These are phyloP conservation scores for Emmonsiellopsis sp. DNA, from an alignment of 2,329 filamentous ascomycete genomes.

Conservation along the genomic window DNA sequence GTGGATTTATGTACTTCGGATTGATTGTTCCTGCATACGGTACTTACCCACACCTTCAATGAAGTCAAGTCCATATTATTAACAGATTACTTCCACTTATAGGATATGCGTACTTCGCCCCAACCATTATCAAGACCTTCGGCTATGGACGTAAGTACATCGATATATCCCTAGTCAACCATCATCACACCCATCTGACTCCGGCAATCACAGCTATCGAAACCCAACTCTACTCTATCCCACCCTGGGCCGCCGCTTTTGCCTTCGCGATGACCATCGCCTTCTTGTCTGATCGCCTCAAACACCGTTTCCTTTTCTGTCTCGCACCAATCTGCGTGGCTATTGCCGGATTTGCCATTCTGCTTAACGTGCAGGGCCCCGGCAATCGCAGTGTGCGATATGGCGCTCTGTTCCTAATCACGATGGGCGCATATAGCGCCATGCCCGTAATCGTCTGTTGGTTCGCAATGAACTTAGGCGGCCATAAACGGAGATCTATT, in stretches of 20 bases:
- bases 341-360: conserved; percentile 65
- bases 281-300: conserved; percentile 57
- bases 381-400: conserved; percentile 58
- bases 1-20: conserved; percentile 73
- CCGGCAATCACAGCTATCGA: conserved; percentile 30
- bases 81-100: conserved; percentile 4
- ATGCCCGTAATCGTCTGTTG: conserved; percentile 82
- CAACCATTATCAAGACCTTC: conserved; percentile 60
- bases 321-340: conserved; percentile 58
- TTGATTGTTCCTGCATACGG: conserved; percentile 68
- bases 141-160: conserved; percentile 41
- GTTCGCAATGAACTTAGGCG: conserved; percentile 72
- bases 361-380: conserved; percentile 58
- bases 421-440: conserved; percentile 71
- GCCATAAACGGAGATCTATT: conserved; percentile 60
- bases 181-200: neutral
- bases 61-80: neutral
- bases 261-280: conserved; percentile 69
- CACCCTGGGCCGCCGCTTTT: conserved; percentile 63
- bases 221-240: conserved; percentile 43
- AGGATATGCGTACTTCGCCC: conserved; percentile 65
- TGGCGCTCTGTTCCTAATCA: conserved; percentile 70
- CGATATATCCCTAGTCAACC: neutral
- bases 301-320: conserved; percentile 67
- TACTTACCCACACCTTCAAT: conserved; percentile 7